Base-by-base conservation (phyloP, 768 basidiomycete genomes). In the Calvatia gigantea region DNA sequence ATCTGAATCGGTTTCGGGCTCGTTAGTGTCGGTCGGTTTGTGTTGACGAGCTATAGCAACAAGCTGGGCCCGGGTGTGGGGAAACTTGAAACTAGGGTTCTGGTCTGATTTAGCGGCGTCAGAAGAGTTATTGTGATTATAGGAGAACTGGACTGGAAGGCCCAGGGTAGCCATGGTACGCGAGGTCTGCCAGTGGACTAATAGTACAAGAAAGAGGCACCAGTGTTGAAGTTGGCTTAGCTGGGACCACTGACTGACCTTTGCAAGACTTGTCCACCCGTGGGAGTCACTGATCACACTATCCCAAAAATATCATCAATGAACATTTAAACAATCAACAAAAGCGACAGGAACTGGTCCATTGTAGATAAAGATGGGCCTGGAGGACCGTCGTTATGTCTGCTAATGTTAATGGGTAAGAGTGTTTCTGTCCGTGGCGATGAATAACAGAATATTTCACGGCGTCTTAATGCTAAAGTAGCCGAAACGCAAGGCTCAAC, bases 21-120 rank as follows among this genome's bases (percentile, higher is more conserved):
- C 87, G 61, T 78, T 76, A 47, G 67, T 74, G 59, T 87, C 85
- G 6, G 75, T 65, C 2, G 80, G 77, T 67, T 83, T 88, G 75
- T 85, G 80, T 64, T 88, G 86, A 41, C 88, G 82, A 52, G 86
- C 82, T 62, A 93, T 83, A 25, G 83, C 80, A 33, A 82, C 76
- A 25, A 94, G 81, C 71, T 91, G 89, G 4, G 91, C 91, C 14
- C 89, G 81, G 21, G 89, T 91, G 67, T 94, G 91, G 29, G 89
- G 87, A 69, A 87, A 91, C 67, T 82, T 82, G 61, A n/a, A 29
- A 43, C 43, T 45, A 23, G 37, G 27, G 35, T 27, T 37, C 7
- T 35, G 25, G 25, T 54, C 52, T 41, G 35, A 21, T 17, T 51
- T 51, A 6, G 27, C 19, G 5, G 54, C 2, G 37, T 45, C 42